Evolutionary conservation across 345 rosid species (phyloP), one percentile per base, ranked within the genome.

Genomic region (Melastoma malabathricum): DNA sequence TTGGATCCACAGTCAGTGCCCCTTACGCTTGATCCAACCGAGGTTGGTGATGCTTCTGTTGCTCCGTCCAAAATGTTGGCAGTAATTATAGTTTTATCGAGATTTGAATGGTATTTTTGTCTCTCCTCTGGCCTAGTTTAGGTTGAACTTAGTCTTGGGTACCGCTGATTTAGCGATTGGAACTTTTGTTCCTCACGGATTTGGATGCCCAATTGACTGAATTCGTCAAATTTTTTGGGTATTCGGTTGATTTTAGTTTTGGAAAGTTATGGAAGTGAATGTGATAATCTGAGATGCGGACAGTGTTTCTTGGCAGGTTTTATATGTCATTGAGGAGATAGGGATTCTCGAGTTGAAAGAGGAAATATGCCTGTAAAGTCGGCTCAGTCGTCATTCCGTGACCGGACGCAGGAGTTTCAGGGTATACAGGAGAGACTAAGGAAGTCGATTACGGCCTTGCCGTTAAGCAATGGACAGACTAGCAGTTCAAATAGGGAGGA

Each of bases 321-420:
- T 44, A 34, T 43, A 44, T 52, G 41, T 34, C 2, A 12, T 17
- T 43, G 20, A 15, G 15, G 19, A 31, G 61, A 41, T 19, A 19
- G 39, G 10, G 23, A 19, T 31, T 3, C 20, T 48, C 0, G 60
- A 48, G 20, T 5, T 12, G 51, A 25, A 59, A 44, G 34, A 16
- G 3, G 43, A 38, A 49, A 65, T 44, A 70, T 70, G 74, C 19
- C 17, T 15, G 64, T 55, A 38, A 71, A 66, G 25, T 47, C 64
- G 27, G 72, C 60, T 18, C 79, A 71, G 55, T 51, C 72, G 3
- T 79, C 85, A 31, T 66, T 53, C 45, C 66, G 85, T 47, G 85
- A 79, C 63, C 70, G 85, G 55, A 79, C 85, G 15, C 72, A 45
- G 9, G 85, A 79, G 77, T 79, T 79, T 56, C 60, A 66, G 17